These are phyloP conservation scores for Cryptosporidium xiaoi DNA, from an alignment of 169 alveolate genomes.

Conservation along the genomic window DNA sequence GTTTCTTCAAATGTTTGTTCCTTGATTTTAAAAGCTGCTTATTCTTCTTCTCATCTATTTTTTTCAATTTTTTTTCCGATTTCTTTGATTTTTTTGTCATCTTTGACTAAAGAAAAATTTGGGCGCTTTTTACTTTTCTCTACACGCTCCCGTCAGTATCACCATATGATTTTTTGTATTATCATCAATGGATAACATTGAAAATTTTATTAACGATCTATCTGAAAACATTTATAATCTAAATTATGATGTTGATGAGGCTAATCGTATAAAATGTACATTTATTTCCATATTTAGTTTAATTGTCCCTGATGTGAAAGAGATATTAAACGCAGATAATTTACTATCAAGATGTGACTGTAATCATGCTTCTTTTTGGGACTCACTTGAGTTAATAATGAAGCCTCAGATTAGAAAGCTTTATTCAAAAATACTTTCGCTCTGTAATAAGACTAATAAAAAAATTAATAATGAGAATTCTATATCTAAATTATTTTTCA, in stretches of 20 bases:
- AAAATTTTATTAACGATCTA: conserved; percentile 4
- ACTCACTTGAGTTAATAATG: conserved; percentile 19
- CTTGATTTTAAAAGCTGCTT: conserved; percentile 35
- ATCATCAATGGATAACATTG: conserved; percentile 37
- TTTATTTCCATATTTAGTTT: conserved; percentile 25
- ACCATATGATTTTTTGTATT: background rate
- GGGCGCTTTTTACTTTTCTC: background rate
- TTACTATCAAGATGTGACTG: conserved; percentile 14
- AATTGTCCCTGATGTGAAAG: conserved; percentile 12
- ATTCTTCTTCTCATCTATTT: conserved; percentile 26
- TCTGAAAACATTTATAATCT: background rate
- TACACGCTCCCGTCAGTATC: conserved; percentile 6
- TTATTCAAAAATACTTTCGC: background rate
- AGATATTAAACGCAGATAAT: background rate
- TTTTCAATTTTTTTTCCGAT: conserved; percentile 9
- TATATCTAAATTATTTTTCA: conserved; percentile 1
- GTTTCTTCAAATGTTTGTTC: conserved; percentile 28
- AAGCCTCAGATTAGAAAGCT: conserved; percentile 26
- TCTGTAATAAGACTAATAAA: background rate
- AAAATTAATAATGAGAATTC: background rate
- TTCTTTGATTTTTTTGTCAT: conserved; percentile 28
- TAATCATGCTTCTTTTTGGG: conserved; percentile 47
- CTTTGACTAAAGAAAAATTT: background rate
- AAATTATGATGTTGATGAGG: background rate
- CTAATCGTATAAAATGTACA: background rate